Evolutionary conservation across 805 yeast genomes (phyloP).

Genomic region (Schizosaccharomyces octosporus): DNA sequence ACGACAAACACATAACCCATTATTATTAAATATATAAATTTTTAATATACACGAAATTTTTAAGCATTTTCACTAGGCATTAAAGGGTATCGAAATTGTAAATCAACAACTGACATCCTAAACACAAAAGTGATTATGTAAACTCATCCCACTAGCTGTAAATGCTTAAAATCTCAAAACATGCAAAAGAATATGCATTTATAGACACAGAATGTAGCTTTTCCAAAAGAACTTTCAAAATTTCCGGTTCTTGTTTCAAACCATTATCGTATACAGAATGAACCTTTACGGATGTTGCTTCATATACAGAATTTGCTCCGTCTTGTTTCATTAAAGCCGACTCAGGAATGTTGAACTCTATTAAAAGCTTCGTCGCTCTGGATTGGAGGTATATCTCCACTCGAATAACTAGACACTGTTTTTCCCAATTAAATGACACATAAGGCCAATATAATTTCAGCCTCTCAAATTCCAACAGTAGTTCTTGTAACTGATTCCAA

Average conservation of each 20-base stretch:
- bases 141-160: not conserved
- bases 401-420: not conserved
- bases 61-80: too few relatives aligned
- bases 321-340: not conserved
- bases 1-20: too few relatives aligned
- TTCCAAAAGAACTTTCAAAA: not conserved
- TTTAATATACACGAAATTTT: too few relatives aligned
- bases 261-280: not conserved
- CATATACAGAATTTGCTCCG: not conserved
- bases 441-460: not conserved
- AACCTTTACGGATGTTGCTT: not conserved
- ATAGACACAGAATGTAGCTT: not conserved
- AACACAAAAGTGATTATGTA: conserved; percentile 19
- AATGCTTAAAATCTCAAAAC: not conserved
- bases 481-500: not conserved
- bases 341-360: not conserved
- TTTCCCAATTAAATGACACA: not conserved
- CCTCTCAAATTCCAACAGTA: not conserved
- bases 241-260: not conserved
- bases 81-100: too few relatives aligned
- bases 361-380: not conserved
- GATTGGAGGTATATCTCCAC: not conserved
- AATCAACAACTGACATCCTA: too few relatives aligned
- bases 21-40: too few relatives aligned
- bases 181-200: not conserved